These are phyloP conservation scores for Amphibolis antarctica DNA, from an alignment of 106 monocot species.

Conservation along the genomic window DNA sequence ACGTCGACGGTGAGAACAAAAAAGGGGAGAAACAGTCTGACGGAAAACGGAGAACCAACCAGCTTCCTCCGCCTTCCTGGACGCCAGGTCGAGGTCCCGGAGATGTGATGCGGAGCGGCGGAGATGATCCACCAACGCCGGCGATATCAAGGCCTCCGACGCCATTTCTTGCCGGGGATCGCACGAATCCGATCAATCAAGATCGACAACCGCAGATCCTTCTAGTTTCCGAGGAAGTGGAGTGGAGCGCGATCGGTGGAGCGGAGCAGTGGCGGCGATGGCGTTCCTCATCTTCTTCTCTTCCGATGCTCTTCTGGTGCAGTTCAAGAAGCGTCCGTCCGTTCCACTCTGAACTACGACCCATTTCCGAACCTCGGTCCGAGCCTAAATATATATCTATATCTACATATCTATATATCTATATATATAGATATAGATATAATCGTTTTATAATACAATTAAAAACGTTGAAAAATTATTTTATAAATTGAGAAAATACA, in stretches of 20 bases:
- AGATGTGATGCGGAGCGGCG: slow-evolving; percentile 31
- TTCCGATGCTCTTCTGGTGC: background rate
- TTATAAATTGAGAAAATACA: no score
- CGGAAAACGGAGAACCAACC: slow-evolving; percentile 12
- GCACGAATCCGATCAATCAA: background rate
- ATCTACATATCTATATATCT: no score
- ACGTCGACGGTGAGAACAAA: background rate
- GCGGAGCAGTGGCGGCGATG: no score
- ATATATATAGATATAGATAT: background rate
- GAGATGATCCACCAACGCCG: slow-evolving; percentile 58
- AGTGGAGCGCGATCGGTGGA: no score
- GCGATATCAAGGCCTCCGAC: slow-evolving; percentile 27
- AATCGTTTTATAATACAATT: background rate
- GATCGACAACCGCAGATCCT: background rate
- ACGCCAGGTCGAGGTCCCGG: slow-evolving; percentile 42
- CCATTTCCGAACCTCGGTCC: slow-evolving; percentile 1
- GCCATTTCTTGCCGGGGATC: no score
- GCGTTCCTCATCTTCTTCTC: background rate
- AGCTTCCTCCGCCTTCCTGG: slow-evolving; percentile 54
- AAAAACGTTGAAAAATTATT: no score
- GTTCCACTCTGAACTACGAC: no score
- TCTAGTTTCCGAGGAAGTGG: background rate
- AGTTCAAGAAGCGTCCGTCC: background rate
- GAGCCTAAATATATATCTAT: background rate
- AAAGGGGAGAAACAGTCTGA: background rate